phyloP scores from a whole-genome alignment of 1,284 basidiomycete genomes.

The Pseudozyma flocculosa region DNA sequence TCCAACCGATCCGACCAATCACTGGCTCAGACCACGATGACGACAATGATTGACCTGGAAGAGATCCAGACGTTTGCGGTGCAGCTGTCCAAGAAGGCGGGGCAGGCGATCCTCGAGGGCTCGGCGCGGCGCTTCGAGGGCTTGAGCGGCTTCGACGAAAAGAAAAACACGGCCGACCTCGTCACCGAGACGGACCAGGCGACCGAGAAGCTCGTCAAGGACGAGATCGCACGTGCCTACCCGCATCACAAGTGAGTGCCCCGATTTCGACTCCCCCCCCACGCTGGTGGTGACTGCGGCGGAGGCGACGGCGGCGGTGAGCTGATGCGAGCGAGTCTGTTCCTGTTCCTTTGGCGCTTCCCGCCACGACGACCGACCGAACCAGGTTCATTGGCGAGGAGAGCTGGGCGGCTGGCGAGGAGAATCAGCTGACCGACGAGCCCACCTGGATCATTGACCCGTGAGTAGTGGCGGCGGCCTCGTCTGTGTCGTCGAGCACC shows the following conservation, averaged over 20 bases:
- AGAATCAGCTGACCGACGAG: constrained; percentile 73
- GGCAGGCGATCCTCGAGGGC: constrained; percentile 60
- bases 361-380: too few relatives aligned
- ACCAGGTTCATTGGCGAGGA: constrained; percentile 79
- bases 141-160: constrained; percentile 34
- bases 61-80: constrained; percentile 69
- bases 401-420: constrained; percentile 74
- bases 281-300: too few relatives aligned
- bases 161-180: constrained; percentile 61
- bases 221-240: constrained; percentile 69
- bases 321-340: background rate
- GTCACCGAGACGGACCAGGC: constrained; percentile 96
- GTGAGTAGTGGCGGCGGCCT: background rate
- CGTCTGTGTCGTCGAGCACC: background rate
- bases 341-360: constrained; percentile 2
- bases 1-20: too few relatives aligned
- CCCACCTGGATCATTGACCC: constrained; percentile 92
- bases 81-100: constrained; percentile 66
- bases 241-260: constrained; percentile 69
- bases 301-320: too few relatives aligned
- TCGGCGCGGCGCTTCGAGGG: constrained; percentile 58
- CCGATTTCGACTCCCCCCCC: too few relatives aligned
- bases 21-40: constrained; percentile 4
- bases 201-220: constrained; percentile 81
- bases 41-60: constrained; percentile 16